phyloP scores from a whole-genome alignment of 1,284 basidiomycete genomes.

The Sanghuangporus baumii region DNA sequence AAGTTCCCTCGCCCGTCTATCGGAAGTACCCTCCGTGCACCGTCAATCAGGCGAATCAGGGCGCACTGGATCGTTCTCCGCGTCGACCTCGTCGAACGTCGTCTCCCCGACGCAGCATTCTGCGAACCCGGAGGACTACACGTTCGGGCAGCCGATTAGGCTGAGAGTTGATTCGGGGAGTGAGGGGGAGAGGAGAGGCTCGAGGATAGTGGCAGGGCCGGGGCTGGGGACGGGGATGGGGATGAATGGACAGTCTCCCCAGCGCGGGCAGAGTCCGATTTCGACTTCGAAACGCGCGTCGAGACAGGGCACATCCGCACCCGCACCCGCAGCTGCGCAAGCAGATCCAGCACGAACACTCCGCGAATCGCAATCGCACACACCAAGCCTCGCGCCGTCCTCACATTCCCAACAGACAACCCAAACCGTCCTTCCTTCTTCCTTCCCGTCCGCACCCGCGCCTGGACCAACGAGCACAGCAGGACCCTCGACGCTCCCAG shows the following conservation, averaged over 20 bases:
- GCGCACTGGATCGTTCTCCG: slow-evolving; percentile 2
- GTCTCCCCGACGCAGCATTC: background rate
- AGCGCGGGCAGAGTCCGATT: background rate
- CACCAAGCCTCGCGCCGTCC: background rate
- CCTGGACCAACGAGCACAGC: background rate
- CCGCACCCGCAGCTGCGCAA: background rate
- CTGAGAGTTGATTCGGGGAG: slow-evolving; percentile 1
- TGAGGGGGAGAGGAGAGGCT: background rate
- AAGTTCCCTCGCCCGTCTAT: slow-evolving; percentile 5
- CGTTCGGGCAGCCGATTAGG: slow-evolving; percentile 13
- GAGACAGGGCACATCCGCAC: background rate
- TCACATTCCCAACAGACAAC: background rate
- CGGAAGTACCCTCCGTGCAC: slow-evolving; percentile 6
- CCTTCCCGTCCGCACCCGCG: background rate
- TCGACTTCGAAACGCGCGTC: background rate
- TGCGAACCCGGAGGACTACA: slow-evolving; percentile 9
- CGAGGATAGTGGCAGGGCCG: too few relatives aligned
- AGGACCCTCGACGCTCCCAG: background rate
- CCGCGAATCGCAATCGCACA: background rate
- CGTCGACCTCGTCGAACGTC: background rate
- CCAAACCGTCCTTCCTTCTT: background rate
- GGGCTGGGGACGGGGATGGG: background rate
- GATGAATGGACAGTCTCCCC: background rate
- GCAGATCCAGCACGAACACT: background rate
- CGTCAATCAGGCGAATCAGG: slow-evolving; percentile 2